These are phyloP conservation scores for Eutrema yunnanense DNA, from an alignment of 345 rosid genomes.

Conservation along the genomic window DNA sequence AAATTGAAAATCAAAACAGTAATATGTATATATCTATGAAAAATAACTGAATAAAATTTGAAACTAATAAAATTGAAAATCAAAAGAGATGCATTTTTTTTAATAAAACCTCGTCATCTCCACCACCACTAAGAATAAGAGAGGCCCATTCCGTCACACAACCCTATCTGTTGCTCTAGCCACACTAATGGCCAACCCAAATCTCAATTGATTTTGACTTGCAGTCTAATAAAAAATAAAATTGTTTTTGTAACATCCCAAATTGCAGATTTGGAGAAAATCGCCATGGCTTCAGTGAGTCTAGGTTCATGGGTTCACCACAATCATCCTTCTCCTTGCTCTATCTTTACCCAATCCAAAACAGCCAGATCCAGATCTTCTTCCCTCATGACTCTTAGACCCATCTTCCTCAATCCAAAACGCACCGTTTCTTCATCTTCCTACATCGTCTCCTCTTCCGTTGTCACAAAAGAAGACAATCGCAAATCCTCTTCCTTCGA, in stretches of 20 bases:
- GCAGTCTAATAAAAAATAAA: neutral
- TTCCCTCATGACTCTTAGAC: conserved; percentile 11
- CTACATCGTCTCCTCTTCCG: conserved; percentile 41
- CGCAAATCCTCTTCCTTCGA: conserved; percentile 41
- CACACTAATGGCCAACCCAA: conserved; percentile 10
- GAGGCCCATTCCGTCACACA: conserved; percentile 6
- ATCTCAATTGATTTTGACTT: neutral
- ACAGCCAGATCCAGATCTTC: conserved; percentile 37
- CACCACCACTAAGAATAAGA: conserved; percentile 19
- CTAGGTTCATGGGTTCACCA: conserved; percentile 41
- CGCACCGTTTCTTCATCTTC: conserved; percentile 21
- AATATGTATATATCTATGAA: too few species aligned
- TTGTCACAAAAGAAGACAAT: conserved; percentile 40
- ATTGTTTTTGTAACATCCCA: neutral
- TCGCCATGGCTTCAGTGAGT: conserved; percentile 48
- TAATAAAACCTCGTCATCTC: conserved; percentile 11
- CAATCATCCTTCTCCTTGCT: conserved; percentile 9
- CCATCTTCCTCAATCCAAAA: conserved; percentile 1
- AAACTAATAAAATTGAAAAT: too few species aligned
- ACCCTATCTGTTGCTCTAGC: conserved; percentile 13
- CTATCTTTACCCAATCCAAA: conserved; percentile 13
- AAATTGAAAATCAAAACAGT: too few species aligned
- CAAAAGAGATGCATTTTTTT: too few species aligned
- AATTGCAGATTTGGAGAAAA: neutral
- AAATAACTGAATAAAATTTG: too few species aligned